These are phyloP conservation scores for Angomonas ambiguus DNA, from an alignment of 208 protist genomes.

Conservation along the genomic window DNA sequence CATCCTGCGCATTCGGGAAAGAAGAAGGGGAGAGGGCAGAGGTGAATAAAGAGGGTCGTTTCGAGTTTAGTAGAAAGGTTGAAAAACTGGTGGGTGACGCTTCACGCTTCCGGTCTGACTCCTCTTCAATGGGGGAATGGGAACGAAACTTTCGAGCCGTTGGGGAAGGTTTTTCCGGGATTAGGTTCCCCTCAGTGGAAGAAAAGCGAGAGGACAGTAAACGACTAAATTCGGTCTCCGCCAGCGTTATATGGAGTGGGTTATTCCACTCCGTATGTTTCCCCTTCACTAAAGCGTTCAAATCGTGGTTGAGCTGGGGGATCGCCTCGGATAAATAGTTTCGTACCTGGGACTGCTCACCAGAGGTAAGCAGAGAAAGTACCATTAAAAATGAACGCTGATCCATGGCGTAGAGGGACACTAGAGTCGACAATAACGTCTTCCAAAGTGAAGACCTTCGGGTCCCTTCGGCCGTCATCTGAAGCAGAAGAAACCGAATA, in stretches of 20 bases:
- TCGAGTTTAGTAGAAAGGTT: background rate
- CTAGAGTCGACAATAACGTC: background rate
- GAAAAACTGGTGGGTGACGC: background rate
- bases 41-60: background rate
- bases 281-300: background rate
- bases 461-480: background rate
- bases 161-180: background rate
- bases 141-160: background rate
- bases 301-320: background rate
- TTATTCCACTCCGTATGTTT: background rate
- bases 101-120: background rate
- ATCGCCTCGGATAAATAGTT: background rate
- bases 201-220: background rate
- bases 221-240: background rate
- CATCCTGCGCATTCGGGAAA: background rate
- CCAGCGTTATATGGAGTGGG: background rate
- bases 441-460: background rate
- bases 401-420: background rate
- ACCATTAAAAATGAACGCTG: background rate
- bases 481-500: background rate
- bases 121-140: background rate
- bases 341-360: background rate
- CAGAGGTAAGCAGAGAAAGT: background rate
- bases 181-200: background rate
- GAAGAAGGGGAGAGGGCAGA: background rate